A percentile compares a stretch with the other conserved stretches of the same genome.
Conservation (phyloP, 2,329 filamentous ascomycete genomes). For the Fusarium anguioides region DNA sequence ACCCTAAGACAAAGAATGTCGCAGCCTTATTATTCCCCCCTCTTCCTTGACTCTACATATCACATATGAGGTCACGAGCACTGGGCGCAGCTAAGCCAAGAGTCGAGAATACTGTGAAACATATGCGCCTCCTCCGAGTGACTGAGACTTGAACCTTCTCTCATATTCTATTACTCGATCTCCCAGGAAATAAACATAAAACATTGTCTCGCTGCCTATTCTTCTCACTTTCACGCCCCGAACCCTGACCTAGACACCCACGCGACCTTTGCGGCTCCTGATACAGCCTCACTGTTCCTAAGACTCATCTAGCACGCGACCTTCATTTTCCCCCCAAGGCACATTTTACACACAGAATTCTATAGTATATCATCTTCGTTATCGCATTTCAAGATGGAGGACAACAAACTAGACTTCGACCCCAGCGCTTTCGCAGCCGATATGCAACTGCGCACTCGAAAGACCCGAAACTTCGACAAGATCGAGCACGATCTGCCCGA, state of each 20-base stretch:
- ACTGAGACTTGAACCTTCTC: conserved; percentile 26
- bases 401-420: conserved; percentile 36
- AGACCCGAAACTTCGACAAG: conserved; percentile 61
- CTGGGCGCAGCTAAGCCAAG: conserved; percentile 9
- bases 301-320: conserved; percentile 38
- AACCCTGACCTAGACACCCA: conserved; percentile 39
- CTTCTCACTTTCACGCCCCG: background rate
- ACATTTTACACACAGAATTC: background rate
- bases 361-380: conserved; percentile 15
- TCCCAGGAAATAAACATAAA: background rate
- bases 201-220: conserved; percentile 30
- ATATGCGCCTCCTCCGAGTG: conserved; percentile 19
- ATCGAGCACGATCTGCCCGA: conserved; percentile 60
- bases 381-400: conserved; percentile 40
- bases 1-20: conserved; percentile 32
- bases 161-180: conserved; percentile 1
- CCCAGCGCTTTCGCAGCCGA: conserved; percentile 50
- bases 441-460: conserved; percentile 63
- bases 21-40: conserved; percentile 7
- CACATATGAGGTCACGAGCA: conserved; percentile 33
- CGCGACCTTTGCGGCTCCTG: conserved; percentile 38
- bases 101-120: background rate
- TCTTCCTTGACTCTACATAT: no score
- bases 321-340: conserved; percentile 11
- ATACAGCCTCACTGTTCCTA: conserved; percentile 28